Evolutionary conservation across 192 early-diverging fungal species (phyloP).

Genomic region (Pilobolus umbonatus): DNA sequence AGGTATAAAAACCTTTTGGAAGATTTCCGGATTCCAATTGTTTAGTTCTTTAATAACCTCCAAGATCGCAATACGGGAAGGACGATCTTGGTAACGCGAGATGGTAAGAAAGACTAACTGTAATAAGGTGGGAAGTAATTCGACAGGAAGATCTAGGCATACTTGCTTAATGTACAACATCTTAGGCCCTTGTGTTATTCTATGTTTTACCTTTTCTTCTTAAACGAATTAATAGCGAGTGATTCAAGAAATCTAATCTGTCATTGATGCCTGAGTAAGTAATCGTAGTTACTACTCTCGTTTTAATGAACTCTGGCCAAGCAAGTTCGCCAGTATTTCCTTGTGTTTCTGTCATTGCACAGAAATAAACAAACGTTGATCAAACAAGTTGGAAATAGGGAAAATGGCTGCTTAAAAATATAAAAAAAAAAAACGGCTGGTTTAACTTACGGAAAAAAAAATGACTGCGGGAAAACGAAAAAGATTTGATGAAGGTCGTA

Average conservation of each 20-base stretch:
- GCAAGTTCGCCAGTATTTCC: slow-evolving; percentile 35
- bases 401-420: not conserved
- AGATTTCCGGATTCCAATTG: slow-evolving; percentile 49
- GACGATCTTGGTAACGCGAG: slow-evolving; percentile 63
- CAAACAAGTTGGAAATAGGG: not conserved
- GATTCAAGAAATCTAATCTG: slow-evolving; percentile 43
- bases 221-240: slow-evolving; percentile 39
- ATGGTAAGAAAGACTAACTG: slow-evolving; percentile 54
- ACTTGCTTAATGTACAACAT: not conserved
- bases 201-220: slow-evolving; percentile 38
- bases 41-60: slow-evolving; percentile 54
- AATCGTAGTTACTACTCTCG: slow-evolving; percentile 39
- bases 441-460: too few relatives aligned
- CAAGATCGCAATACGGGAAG: slow-evolving; percentile 56
- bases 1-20: slow-evolving; percentile 54
- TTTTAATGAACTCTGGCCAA: slow-evolving; percentile 55
- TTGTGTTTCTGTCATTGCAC: slow-evolving; percentile 16
- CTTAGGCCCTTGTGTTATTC: not conserved
- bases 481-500: too few relatives aligned
- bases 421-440: not conserved
- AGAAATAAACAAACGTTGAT: not conserved
- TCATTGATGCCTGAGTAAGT: slow-evolving; percentile 48
- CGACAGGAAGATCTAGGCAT: slow-evolving; percentile 39
- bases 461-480: too few relatives aligned
- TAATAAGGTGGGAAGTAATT: slow-evolving; percentile 43